Evolutionary conservation across 2,329 filamentous ascomycete species (phyloP).

Genomic region (Monilinia fructigena): DNA sequence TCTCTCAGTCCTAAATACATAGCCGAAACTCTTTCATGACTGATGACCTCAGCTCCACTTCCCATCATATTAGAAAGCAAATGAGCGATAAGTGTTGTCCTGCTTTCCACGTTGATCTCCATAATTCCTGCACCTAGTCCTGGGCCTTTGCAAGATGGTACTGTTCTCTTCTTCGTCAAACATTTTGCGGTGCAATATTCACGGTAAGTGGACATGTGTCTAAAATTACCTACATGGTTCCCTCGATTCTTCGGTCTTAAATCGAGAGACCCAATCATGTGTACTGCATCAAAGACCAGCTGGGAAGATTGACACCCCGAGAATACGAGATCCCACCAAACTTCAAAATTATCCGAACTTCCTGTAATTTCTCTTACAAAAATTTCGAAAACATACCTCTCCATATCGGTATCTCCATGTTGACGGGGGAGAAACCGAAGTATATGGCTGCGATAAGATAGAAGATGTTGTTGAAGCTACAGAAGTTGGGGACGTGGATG

Average conservation of each 20-base stretch:
- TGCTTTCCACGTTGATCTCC: constrained; percentile 12
- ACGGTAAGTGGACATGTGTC: constrained; percentile 30
- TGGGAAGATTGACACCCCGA: constrained; percentile 10
- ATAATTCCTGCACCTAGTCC: background rate
- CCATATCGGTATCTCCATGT: constrained; percentile 1
- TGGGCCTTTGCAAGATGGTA: constrained; percentile 4
- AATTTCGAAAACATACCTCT: constrained; percentile 17
- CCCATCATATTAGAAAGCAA: constrained; percentile 17
- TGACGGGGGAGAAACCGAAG: constrained; percentile 1
- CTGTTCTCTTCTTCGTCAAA: constrained; percentile 23
- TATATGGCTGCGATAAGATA: constrained; percentile 1
- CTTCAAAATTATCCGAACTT: constrained; percentile 3
- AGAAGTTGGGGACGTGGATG: constrained; percentile 6
- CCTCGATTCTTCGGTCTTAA: constrained; percentile 24
- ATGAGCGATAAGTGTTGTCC: constrained; percentile 15
- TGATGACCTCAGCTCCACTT: background rate
- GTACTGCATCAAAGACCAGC: constrained; percentile 14
- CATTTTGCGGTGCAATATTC: constrained; percentile 31
- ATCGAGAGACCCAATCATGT: constrained; percentile 21
- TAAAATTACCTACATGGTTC: constrained; percentile 28
- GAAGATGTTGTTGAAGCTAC: constrained; percentile 16
- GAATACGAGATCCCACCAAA: constrained; percentile 18
- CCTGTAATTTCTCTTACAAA: constrained; percentile 19
- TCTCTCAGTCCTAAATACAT: constrained; percentile 17
- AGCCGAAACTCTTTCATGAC: constrained; percentile 1